Percentiles rank a stretch among this genome's conserved stretches.
Evolutionary conservation across 2,329 filamentous ascomycete genomes (phyloP).

Genomic region (Aspergillus caelatus): DNA sequence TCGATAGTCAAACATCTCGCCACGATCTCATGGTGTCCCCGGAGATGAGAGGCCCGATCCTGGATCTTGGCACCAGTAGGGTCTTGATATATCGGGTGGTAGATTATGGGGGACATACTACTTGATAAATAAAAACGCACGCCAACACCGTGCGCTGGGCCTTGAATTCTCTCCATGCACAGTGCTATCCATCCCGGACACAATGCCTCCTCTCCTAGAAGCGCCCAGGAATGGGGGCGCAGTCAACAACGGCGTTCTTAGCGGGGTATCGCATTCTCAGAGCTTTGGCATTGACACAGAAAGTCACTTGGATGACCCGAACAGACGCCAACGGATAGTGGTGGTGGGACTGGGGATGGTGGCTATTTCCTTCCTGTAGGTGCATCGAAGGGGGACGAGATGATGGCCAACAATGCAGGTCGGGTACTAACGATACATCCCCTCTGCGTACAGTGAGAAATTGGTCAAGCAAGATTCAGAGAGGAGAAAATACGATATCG

Average conservation of each 20-base stretch:
- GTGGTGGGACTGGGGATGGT: constrained; percentile 93
- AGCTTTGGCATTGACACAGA: constrained; percentile 10
- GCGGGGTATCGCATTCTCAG: constrained; percentile 11
- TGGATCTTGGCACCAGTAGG: background rate
- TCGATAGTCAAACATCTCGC: background rate
- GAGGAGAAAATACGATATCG: constrained; percentile 73
- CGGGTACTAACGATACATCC: background rate
- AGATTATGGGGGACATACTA: background rate
- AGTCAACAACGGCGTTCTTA: constrained; percentile 24
- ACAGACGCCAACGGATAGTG: constrained; percentile 65
- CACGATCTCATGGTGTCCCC: background rate
- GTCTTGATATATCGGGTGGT: background rate
- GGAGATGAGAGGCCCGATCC: background rate
- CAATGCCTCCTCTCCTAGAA: constrained; percentile 36
- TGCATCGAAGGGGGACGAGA: constrained; percentile 19
- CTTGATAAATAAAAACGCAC: background rate
- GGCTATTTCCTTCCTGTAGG: constrained; percentile 83
- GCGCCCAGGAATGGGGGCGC: constrained; percentile 28
- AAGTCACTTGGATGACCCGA: constrained; percentile 9
- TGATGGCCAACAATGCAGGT: background rate
- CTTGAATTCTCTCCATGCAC: background rate
- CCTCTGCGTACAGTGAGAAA: constrained; percentile 69
- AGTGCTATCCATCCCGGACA: constrained; percentile 2
- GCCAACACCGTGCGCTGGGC: background rate
- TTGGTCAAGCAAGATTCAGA: constrained; percentile 80